Percentiles rank a stretch among this genome's conserved stretches.
Conservation (phyloP, 2,329 filamentous ascomycete genomes). For the Zymoseptoria passerinii region DNA sequence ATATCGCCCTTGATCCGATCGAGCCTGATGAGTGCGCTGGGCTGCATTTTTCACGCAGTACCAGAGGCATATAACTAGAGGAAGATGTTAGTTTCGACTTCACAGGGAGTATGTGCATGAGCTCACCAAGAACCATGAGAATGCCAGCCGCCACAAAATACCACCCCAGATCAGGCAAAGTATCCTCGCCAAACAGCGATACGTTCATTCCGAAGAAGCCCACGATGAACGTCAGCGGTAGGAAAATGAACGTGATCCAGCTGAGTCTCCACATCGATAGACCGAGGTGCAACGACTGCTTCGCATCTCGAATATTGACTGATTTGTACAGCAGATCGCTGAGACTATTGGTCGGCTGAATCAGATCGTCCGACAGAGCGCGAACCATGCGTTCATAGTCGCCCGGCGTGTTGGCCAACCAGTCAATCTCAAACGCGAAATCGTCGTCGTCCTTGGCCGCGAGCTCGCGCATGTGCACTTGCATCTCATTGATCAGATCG, state of each 20-base stretch:
- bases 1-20: constrained; percentile 43
- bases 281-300: constrained; percentile 42
- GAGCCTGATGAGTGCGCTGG: constrained; percentile 35
- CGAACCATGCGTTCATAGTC: constrained; percentile 41
- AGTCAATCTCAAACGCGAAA: constrained; percentile 27
- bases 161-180: constrained; percentile 39
- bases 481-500: constrained; percentile 42
- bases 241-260: constrained; percentile 67
- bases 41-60: constrained; percentile 42
- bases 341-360: constrained; percentile 43
- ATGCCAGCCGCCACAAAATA: constrained; percentile 42
- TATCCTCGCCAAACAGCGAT: constrained; percentile 33
- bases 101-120: background rate
- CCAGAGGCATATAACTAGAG: constrained; percentile 37
- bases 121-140: constrained; percentile 33
- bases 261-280: constrained; percentile 49
- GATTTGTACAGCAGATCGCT: constrained; percentile 47
- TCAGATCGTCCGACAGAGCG: constrained; percentile 43
- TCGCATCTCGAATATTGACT: constrained; percentile 45
- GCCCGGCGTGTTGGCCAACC: constrained; percentile 34
- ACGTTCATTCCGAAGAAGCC: constrained; percentile 48
- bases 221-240: constrained; percentile 47
- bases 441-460: constrained; percentile 23
- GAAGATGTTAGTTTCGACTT: background rate
- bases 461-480: constrained; percentile 36